Evolutionary conservation across 805 yeast genomes (phyloP).

Genomic region (Zygotorulaspora chibaensis): DNA sequence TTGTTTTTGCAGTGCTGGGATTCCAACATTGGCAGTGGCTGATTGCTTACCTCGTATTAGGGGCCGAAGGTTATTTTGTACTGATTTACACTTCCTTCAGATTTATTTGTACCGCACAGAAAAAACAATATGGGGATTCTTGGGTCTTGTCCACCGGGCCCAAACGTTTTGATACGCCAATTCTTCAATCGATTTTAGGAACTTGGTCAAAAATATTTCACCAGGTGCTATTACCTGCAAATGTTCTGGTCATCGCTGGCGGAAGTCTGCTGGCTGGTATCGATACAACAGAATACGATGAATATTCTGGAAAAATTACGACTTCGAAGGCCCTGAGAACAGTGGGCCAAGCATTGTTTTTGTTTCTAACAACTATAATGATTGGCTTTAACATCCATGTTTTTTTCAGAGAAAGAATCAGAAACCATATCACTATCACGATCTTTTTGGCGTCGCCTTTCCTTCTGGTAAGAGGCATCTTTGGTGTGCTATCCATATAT

Average conservation of each 20-base stretch:
- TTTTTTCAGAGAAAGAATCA: neutral
- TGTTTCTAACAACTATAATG: neutral
- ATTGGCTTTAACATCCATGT: neutral
- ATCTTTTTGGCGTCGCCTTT: conserved; percentile 5
- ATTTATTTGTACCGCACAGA: conserved; percentile 1
- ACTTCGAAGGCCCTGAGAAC: conserved; percentile 2
- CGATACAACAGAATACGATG: neutral
- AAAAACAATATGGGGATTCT: conserved; percentile 1
- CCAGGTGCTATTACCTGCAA: conserved; percentile 1
- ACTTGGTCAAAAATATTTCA: conserved; percentile 1
- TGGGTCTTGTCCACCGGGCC: conserved; percentile 2
- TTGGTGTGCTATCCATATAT: conserved; percentile 3
- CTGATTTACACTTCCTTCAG: conserved; percentile 3
- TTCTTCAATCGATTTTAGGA: neutral
- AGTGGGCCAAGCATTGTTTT: conserved; percentile 2
- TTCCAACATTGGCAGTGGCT: conserved; percentile 8
- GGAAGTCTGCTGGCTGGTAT: conserved; percentile 2
- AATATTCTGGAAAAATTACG: neutral
- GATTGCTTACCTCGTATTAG: conserved; percentile 7
- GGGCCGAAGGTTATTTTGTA: conserved; percentile 10
- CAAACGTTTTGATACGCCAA: neutral
- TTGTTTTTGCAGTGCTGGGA: conserved; percentile 7
- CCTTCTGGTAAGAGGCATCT: conserved; percentile 3
- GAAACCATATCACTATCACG: conserved; percentile 3
- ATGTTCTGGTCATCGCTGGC: conserved; percentile 3